Base-by-base conservation (phyloP, 306 rosid species). In the Lithocarpus polystachyus region DNA sequence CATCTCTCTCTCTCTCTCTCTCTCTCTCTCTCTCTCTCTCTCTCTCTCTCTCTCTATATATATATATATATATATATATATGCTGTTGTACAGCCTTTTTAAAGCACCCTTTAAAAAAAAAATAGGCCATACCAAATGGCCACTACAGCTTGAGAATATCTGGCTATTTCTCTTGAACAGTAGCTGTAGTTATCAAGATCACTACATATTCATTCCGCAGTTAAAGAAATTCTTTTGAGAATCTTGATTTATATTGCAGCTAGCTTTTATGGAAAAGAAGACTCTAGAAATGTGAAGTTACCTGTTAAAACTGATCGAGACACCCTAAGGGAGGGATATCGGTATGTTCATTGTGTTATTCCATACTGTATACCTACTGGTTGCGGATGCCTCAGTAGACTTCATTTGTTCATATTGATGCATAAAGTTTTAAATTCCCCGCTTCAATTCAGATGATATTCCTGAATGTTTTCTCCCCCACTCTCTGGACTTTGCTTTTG, bases 281-380 rank as follows among this genome's bases (percentile, higher is more conserved):
- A 76, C 48, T 65, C 93, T 59, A 59, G 91, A 40, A 85, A 74
- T 71, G 31, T 86, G 23, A 87, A 81, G 78, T 68, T 93, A 81
- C 96, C 99, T 52, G 76, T 93, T 73, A 95, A 93, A 88, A 93
- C 98, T 24, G 99, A 95, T 88, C 87, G 89, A 76, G 99, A 95
- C 83, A 91, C 99, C 4, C 82, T 93, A 59, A 88, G 96, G 80
- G 99, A 95, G 79, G 97, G 98, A 77, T 90, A 93, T 78, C 85
- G 97, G 99, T 92, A 79, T 4, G 81, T 75, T 69, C 43, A 5
- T 28, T 77, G 51, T 78, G 54, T 71, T 72, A 67, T 37, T 29
- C 18, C 28, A 35, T 64, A 64, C 70, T 28, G 31, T 13, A 14
- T 64, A 1, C 0, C 70, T 14, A 31, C 18, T 29, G 43, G 45